Base-by-base conservation (phyloP, 2,329 filamentous ascomycete species). In the Pleurostoma richardsiae region DNA sequence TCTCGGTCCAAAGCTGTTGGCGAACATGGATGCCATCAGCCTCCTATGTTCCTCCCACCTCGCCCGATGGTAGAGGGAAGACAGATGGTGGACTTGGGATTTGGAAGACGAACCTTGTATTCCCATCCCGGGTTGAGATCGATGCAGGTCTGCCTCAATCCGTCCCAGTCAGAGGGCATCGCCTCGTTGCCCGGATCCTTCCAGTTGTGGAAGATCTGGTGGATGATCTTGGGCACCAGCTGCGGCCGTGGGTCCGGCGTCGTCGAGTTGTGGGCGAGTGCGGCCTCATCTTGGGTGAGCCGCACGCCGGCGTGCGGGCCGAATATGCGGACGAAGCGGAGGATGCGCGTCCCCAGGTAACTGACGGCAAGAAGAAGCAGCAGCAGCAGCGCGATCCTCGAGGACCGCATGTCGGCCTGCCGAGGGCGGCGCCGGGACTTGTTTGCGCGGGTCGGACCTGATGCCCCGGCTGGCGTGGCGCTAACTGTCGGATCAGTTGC, bases 1-100 rank as follows among this genome's bases (percentile, higher is more conserved):
- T 78, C 56, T 90, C 83, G 6, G 86, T 90, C 88, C 88, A 94
- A 26, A 91, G 76, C 83, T 88, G 44, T 38, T 38, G 33, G 2
- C 19, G 19, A 19, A 19, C 19, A 19, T 19, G 19, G 19, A 19
- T 19, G 19, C 19, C 19, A 19, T 19, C 19, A 19, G 19, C 19
- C 19, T 19, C 19, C 2, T 19, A 19, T 19, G 19, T 19, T 19
- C 19, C 19, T 19, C 19, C 19, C 19, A 19, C 19, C 19, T 19
- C 19, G 19, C 19, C 19, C 19, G 19, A 19, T 19, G 2, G 19
- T 2, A 19, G 19, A 19, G 19, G 19, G 19, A 19, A 19, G 19
- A 19, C 19, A 19, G 19, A 19, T 19, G 19, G 19, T 19, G 19
- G 19, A 19, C 19, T 19, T 19, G 19, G 19, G 19, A 19, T 19